These are phyloP conservation scores for Zygotorulaspora mrakii DNA, from an alignment of 1,139 yeast species.

Conservation along the genomic window DNA sequence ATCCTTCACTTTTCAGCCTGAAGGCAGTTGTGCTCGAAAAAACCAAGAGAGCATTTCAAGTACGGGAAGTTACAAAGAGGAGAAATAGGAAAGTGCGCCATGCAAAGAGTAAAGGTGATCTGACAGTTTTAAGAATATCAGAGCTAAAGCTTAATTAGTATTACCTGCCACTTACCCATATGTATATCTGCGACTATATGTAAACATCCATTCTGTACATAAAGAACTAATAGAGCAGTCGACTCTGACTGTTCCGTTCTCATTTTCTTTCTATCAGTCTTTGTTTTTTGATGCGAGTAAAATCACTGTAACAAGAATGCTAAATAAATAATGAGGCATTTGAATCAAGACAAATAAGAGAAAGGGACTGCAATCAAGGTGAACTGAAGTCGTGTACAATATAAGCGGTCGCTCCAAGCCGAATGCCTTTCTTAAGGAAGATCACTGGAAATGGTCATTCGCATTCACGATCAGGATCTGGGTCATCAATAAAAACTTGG, in stretches of 20 bases:
- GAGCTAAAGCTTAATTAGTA: constrained; percentile 53
- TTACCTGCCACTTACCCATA: too few species aligned
- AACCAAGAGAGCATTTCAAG: constrained; percentile 75
- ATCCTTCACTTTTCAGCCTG: constrained; percentile 52
- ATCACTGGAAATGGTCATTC: constrained; percentile 24
- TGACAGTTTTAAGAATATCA: constrained; percentile 76
- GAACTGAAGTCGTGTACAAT: too few species aligned
- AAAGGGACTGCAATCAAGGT: too few species aligned
- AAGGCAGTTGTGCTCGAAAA: constrained; percentile 81
- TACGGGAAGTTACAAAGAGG: constrained; percentile 65
- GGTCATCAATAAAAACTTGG: constrained; percentile 20
- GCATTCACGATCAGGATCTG: constrained; percentile 29
- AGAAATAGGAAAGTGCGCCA: constrained; percentile 84
- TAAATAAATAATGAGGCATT: too few species aligned
- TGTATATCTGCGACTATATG: neutral
- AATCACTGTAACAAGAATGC: too few species aligned
- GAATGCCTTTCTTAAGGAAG: constrained; percentile 31
- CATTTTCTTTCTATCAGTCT: too few species aligned
- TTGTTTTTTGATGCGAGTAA: too few species aligned
- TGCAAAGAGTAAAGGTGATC: constrained; percentile 69
- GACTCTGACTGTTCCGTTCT: neutral
- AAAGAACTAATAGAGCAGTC: neutral
- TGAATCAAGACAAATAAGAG: too few species aligned
- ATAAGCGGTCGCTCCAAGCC: too few species aligned
- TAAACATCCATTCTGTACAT: neutral